Evolutionary conservation across 179 eudicot genomes (phyloP).

Genomic region (Carnegiea gigantea): DNA sequence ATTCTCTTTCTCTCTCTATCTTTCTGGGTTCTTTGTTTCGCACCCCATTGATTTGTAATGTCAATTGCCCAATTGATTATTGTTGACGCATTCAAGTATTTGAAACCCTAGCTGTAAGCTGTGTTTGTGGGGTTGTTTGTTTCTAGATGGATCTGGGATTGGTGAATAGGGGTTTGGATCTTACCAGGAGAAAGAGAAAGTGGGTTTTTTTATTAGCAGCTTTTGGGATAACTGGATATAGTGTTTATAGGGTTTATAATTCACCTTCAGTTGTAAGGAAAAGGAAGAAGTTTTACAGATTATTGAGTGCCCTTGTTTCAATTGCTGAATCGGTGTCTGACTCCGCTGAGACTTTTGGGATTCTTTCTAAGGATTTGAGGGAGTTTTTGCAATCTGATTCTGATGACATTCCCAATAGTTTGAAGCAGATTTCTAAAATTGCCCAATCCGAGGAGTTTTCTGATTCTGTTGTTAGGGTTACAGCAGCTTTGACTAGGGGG

Average conservation of each 20-base stretch:
- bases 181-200: conserved; percentile 49
- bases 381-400: conserved; percentile 68
- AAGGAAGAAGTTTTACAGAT: conserved; percentile 48
- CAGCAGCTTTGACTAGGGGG: conserved; percentile 63
- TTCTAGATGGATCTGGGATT: conserved; percentile 53
- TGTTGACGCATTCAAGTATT: not conserved
- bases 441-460: conserved; percentile 55
- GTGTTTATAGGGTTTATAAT: conserved; percentile 58
- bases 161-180: conserved; percentile 43
- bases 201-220: conserved; percentile 65
- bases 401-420: conserved; percentile 71
- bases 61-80: not conserved
- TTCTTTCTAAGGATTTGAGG: conserved; percentile 69
- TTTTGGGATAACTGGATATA: conserved; percentile 65
- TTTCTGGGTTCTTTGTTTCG: not conserved
- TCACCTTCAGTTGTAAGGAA: conserved; percentile 57
- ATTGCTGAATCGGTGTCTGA: conserved; percentile 53
- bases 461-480: conserved; percentile 42
- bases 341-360: conserved; percentile 69
- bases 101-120: conserved; percentile 5
- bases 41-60: not conserved
- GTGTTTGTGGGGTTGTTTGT: not conserved
- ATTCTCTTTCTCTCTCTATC: not conserved
- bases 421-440: conserved; percentile 70
- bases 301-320: conserved; percentile 50